Evolutionary conservation across 129 eudicot species (phyloP), one percentile per base, ranked within the genome.

Genomic region (Flaveria trinervia): DNA sequence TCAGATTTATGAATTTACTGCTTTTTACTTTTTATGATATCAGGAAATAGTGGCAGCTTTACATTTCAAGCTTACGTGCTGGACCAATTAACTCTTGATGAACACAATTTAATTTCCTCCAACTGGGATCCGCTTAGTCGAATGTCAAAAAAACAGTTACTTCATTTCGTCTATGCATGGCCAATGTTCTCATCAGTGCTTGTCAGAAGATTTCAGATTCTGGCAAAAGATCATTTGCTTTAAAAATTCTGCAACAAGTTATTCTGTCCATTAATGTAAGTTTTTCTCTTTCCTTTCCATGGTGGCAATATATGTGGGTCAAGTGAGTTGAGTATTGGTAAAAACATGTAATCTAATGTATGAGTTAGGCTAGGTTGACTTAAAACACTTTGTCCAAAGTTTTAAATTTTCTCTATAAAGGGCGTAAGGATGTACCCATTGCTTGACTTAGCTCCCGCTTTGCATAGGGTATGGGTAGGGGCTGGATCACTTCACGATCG

Each of bases 181-280:
- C 98, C 48, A 93, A 93, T 85, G 96, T 85, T 28, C 96, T 93
- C 80, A 88, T 93, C 71, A 93, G 98, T 72, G 91, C 92, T 72
- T 93, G 92, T 82, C 95, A 88, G 80, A 93, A 93, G 88, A 84
- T 93, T 16, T 79, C 92, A 36, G 85, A 81, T 57, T 55, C 88
- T n/a, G 85, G 89, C 72, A 88, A 85, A 84, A 87, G 74, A 85
- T 49, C 88, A 11, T 87, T 88, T 69, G 87, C 79, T 65, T 73
- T 10, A 76, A 88, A 81, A 82, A 77, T 79, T 80, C 68, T 88
- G 65, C 96, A 78, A 23, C 74, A 39, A 54, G 72, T 90, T 41
- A 80, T 84, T 67, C 87, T 44, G 3, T 82, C 88, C 51, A 26
- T 75, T 60, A 39, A 64, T 81, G 93, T 88, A 84, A 55, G 84